Percentiles rank a stretch among this genome's conserved stretches.
These are phyloP conservation scores for Linaria vulgaris DNA, from an alignment of 257 asterid genomes.

Conservation along the genomic window DNA sequence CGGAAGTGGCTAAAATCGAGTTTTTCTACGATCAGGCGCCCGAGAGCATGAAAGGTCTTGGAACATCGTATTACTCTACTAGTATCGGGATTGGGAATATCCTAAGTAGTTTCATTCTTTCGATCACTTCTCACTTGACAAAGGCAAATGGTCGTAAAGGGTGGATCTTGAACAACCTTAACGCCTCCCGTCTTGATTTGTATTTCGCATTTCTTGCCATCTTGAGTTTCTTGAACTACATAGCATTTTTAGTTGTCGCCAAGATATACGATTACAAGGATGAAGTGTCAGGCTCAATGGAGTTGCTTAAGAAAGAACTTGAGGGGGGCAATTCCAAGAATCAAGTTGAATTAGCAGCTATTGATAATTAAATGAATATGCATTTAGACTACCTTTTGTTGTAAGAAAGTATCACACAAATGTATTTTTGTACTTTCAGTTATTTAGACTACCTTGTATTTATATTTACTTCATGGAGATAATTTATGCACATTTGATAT, in stretches of 20 bases:
- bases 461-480: too few relatives aligned
- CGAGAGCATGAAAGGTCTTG: constrained; percentile 49
- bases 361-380: not conserved
- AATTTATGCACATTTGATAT: not conserved
- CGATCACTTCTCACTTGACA: constrained; percentile 27
- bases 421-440: too few relatives aligned
- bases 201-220: constrained; percentile 36
- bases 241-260: constrained; percentile 21
- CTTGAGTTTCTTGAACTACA: constrained; percentile 30
- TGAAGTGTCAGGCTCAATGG: constrained; percentile 37
- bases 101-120: constrained; percentile 33
- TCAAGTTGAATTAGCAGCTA: constrained; percentile 15
- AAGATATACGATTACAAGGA: constrained; percentile 33
- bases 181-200: constrained; percentile 36
- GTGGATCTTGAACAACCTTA: constrained; percentile 32
- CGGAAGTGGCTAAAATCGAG: constrained; percentile 43
- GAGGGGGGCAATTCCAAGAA: constrained; percentile 22
- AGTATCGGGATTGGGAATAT: constrained; percentile 39
- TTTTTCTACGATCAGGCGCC: constrained; percentile 61
- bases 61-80: constrained; percentile 33
- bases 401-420: not conserved
- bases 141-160: constrained; percentile 25
- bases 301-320: constrained; percentile 31
- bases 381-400: not conserved
- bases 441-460: too few relatives aligned